Conservation (phyloP, 768 basidiomycete species). For the Wakefieldia striispora region DNA sequence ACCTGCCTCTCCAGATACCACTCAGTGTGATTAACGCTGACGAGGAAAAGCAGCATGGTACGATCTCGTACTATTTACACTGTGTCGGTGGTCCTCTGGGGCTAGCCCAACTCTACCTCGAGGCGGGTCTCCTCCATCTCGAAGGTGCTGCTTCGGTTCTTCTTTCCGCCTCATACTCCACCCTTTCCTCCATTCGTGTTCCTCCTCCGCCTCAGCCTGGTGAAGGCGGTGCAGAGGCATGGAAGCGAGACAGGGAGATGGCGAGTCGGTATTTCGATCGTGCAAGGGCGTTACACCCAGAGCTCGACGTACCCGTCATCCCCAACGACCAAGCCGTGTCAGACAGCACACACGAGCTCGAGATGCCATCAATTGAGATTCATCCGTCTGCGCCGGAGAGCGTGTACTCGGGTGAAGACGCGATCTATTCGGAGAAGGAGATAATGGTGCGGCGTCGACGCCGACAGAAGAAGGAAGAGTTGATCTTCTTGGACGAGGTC, state of each 20-base stretch:
- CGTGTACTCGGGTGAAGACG: conserved; percentile 27
- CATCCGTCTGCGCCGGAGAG: conserved; percentile 27
- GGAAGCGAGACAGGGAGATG: conserved; percentile 71
- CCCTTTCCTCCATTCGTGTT: conserved; percentile 74
- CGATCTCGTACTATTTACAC: conserved; percentile 57
- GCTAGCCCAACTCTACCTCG: conserved; percentile 72
- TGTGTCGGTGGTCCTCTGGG: conserved; percentile 66
- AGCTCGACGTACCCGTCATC: conserved; percentile 67
- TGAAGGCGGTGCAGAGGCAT: conserved; percentile 64
- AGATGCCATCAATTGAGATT: conserved; percentile 69
- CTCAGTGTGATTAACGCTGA: conserved; percentile 32
- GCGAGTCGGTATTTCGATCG: conserved; percentile 73
- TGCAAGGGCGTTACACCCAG: conserved; percentile 56
- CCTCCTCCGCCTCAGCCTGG: conserved; percentile 49
- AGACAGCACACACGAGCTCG: conserved; percentile 42
- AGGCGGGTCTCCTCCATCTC: conserved; percentile 77
- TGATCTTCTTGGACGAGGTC: conserved; percentile 43
- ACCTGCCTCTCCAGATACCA: conserved; percentile 57
- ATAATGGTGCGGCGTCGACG: conserved; percentile 39
- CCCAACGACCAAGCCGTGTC: conserved; percentile 40
- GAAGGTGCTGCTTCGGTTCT: conserved; percentile 76
- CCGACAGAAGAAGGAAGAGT: conserved; percentile 57
- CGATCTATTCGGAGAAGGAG: conserved; percentile 29
- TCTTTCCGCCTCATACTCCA: conserved; percentile 70
- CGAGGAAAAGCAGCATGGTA: conserved; percentile 48